These are phyloP conservation scores for Toxicodendron radicans DNA, from an alignment of 345 rosid genomes.

Conservation along the genomic window DNA sequence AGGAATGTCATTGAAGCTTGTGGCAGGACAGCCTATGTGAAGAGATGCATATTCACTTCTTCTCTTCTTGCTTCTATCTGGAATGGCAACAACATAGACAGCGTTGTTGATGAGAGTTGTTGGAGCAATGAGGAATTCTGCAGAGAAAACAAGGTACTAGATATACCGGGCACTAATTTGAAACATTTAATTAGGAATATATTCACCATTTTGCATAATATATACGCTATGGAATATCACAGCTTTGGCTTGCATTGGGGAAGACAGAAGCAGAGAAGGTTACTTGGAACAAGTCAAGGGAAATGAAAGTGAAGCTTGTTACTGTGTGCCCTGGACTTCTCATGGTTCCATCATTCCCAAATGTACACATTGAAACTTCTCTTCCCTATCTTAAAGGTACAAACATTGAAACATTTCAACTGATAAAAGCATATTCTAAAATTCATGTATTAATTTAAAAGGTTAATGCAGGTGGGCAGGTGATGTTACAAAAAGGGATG, in stretches of 20 bases:
- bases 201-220: neutral
- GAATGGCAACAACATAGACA: conserved; percentile 15
- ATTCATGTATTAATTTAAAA: neutral
- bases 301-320: conserved; percentile 36
- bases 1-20: conserved; percentile 46
- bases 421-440: too few relatives aligned
- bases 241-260: conserved; percentile 49
- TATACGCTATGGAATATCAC: conserved; percentile 1
- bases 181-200: neutral
- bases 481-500: conserved; percentile 32
- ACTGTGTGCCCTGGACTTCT: conserved; percentile 45
- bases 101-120: conserved; percentile 24
- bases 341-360: conserved; percentile 31
- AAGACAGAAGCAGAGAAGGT: conserved; percentile 39
- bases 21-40: conserved; percentile 30
- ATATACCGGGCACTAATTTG: neutral
- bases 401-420: neutral
- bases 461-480: conserved; percentile 21
- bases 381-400: conserved; percentile 42
- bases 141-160: conserved; percentile 37
- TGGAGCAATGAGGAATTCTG: conserved; percentile 42
- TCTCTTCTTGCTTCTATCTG: conserved; percentile 44
- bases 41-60: conserved; percentile 43
- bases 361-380: conserved; percentile 21
- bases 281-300: conserved; percentile 42